These are phyloP conservation scores for Astragalus membranaceus DNA, from an alignment of 306 rosid genomes.

Conservation along the genomic window DNA sequence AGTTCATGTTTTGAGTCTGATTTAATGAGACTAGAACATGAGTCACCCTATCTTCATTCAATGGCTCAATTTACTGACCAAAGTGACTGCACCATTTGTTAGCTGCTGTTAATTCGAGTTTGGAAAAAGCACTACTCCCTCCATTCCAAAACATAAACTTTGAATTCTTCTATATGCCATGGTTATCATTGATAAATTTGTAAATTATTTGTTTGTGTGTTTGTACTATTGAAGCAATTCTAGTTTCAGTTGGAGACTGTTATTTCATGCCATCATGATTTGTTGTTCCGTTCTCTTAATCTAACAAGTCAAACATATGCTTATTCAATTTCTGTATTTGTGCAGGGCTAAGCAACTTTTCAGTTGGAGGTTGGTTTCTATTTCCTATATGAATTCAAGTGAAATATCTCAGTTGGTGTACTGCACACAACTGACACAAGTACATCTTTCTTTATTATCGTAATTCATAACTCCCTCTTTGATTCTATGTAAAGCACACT, in stretches of 20 bases:
- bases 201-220: background rate
- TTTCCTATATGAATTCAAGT: background rate
- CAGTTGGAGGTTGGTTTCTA: conserved; percentile 60
- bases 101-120: too few species aligned
- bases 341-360: conserved; percentile 66
- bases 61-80: too few species aligned
- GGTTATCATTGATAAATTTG: background rate
- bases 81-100: too few species aligned
- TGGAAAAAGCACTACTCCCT: too few species aligned
- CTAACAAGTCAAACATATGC: conserved; percentile 5
- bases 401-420: background rate
- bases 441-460: background rate
- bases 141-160: background rate
- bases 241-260: background rate
- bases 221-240: background rate
- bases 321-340: conserved; percentile 25
- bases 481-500: background rate
- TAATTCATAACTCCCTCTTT: background rate
- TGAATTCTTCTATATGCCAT: background rate
- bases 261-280: background rate
- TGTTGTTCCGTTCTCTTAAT: background rate
- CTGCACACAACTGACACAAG: background rate
- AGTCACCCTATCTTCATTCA: too few species aligned
- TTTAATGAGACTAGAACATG: too few species aligned
- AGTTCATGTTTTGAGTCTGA: too few species aligned